These are phyloP conservation scores for Blastobotrys ciferrii DNA, from an alignment of 1,139 yeast genomes.

Conservation along the genomic window DNA sequence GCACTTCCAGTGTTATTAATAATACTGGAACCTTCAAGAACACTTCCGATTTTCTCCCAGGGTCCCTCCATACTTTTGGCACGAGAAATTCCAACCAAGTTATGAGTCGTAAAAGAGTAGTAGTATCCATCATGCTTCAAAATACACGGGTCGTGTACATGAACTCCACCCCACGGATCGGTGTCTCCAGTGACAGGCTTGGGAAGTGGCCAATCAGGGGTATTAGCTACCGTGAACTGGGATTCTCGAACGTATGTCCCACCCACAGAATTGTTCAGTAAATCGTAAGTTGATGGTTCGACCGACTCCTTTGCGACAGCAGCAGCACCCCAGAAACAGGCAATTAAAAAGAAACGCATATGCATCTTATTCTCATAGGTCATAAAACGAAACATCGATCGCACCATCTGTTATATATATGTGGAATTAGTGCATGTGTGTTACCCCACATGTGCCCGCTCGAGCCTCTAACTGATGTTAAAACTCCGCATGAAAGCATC, in stretches of 20 bases:
- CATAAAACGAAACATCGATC: too few species aligned
- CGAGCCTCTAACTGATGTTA: too few species aligned
- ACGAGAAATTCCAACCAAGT: constrained; percentile 7
- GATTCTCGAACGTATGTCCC: constrained; percentile 5
- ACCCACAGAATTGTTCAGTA: constrained; percentile 7
- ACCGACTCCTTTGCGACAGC: not conserved
- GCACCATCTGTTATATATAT: too few species aligned
- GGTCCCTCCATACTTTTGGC: constrained; percentile 10
- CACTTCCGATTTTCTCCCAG: constrained; percentile 9
- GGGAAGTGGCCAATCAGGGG: constrained; percentile 8
- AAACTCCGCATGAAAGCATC: too few species aligned
- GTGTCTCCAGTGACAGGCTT: constrained; percentile 12
- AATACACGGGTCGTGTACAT: constrained; percentile 20
- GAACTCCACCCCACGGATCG: constrained; percentile 16
- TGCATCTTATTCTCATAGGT: too few species aligned
- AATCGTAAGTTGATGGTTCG: not conserved
- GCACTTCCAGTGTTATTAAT: constrained; percentile 8
- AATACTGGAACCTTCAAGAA: constrained; percentile 4
- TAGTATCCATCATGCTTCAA: constrained; percentile 18
- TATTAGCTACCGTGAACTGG: constrained; percentile 3
- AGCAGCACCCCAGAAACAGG: too few species aligned
- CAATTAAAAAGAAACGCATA: too few species aligned
- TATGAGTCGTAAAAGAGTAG: constrained; percentile 11
- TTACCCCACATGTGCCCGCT: too few species aligned
- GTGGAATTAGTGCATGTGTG: too few species aligned